Evolutionary conservation across 1,284 basidiomycete genomes (phyloP), one percentile per base, ranked within the genome.

Genomic region (Ceratobasidium sp.): DNA sequence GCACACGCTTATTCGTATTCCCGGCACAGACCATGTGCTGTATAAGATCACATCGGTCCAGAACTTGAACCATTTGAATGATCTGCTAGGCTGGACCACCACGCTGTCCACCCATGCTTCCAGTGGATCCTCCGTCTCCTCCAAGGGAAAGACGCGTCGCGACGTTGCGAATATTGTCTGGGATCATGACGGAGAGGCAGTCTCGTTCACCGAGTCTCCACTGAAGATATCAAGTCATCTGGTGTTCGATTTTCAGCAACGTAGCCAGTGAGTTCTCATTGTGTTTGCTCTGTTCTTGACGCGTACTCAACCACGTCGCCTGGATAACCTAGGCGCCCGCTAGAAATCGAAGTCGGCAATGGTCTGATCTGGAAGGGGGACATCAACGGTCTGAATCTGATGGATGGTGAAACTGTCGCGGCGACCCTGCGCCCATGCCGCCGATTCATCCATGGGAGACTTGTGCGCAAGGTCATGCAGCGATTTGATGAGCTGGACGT

Each of bases 61-160:
- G 46, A 71, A 71, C 23, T 32, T 71, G 18, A 71, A 71, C 34
- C 69, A 71, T n/a, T 53, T 71, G n/a, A 59, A 59, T 21, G 58
- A 71, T n/a, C 23, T 71, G n/a, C 69, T 60, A 8, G 69, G 69
- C 32, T 71, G 69, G 69, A 71, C 69, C 5, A 71, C 69, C n/a
- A 71, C 69, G 14, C 57, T 71, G 3, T 48, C 69, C 30, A 58
- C 58, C 14, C 58, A 30, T 34, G 45, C 36, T 0, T 30, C 69
- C 32, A 59, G 57, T 5, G 58, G 57, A 6, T 60, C 69, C 8
- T 71, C 69, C 3, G 28, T 57, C 30, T 48, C 69, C 8, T 60
- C 69, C 5, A 71, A 50, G 30, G 36, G 58, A 6, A 71, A 71
- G 58, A 36, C 69, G 32, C 69, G 69, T n/a, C 57, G 69, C 9